Conservation (phyloP, 192 early-diverging fungal species). For the Mortierella claussenii region DNA sequence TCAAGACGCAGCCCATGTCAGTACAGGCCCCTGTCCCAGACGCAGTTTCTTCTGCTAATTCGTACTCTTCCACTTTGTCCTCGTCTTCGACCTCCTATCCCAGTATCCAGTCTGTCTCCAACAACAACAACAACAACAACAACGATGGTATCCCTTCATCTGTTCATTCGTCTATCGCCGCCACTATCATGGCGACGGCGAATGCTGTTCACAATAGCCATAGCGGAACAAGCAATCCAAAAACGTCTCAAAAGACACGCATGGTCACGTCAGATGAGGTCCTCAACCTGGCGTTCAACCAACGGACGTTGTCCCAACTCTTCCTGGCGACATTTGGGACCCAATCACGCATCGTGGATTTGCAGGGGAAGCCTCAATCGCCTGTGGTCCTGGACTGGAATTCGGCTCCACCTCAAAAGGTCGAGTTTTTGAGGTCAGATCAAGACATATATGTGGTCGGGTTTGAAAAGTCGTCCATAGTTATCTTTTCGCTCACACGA, state of each 20-base stretch:
- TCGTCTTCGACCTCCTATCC: constrained; percentile 14
- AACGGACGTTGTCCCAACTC: constrained; percentile 25
- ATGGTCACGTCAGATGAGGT: constrained; percentile 53
- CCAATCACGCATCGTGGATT: constrained; percentile 42
- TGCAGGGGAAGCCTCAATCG: constrained; percentile 39
- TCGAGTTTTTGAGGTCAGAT: constrained; percentile 35
- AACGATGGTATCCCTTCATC: no score
- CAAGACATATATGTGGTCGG: constrained; percentile 47
- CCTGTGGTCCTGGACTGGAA: constrained; percentile 39
- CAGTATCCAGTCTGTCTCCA: not conserved
- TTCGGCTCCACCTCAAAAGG: constrained; percentile 31
- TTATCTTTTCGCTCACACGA: constrained; percentile 27
- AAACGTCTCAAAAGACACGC: constrained; percentile 11
- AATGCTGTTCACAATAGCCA: not conserved
- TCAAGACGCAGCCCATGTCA: not conserved
- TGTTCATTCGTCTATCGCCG: no score
- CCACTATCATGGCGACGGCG: not conserved
- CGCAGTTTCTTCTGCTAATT: not conserved
- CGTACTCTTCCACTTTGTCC: constrained; percentile 1
- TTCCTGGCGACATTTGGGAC: constrained; percentile 41
- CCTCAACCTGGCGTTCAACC: constrained; percentile 25
- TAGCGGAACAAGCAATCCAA: not conserved
- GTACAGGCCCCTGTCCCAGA: not conserved
- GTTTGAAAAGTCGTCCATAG: constrained; percentile 39
- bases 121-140: not conserved